These are phyloP conservation scores for Trametes polyzona DNA, from an alignment of 1,284 basidiomycete genomes.

Conservation along the genomic window DNA sequence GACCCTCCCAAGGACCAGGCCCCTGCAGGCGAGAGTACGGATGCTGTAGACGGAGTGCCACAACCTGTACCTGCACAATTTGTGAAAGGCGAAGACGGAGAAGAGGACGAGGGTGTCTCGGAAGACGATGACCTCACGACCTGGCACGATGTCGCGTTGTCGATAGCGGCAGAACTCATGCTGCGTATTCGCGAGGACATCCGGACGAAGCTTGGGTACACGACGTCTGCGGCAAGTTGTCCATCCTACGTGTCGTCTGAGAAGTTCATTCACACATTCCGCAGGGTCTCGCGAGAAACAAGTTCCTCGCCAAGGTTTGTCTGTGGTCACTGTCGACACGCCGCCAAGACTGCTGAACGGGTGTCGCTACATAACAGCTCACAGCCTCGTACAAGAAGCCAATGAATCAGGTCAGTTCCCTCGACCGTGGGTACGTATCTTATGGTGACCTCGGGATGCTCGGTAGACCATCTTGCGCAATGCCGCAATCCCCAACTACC, in stretches of 20 bases:
- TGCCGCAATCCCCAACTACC: conserved; percentile 81
- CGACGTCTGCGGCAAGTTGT: conserved; percentile 83
- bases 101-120: conserved; percentile 17
- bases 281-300: conserved; percentile 91
- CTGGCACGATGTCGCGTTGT: conserved; percentile 94
- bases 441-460: background rate
- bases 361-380: conserved; percentile 51
- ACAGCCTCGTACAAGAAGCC: conserved; percentile 91
- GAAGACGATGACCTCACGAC: conserved; percentile 48
- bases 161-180: conserved; percentile 90
- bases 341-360: background rate
- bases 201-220: conserved; percentile 81
- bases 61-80: conserved; percentile 21
- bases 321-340: background rate
- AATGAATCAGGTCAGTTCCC: conserved; percentile 69
- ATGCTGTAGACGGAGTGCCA: background rate
- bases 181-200: conserved; percentile 75
- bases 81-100: background rate
- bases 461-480: conserved; percentile 80
- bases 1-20: conserved; percentile 15
- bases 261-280: background rate
- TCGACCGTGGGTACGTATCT: background rate
- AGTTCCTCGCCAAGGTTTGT: conserved; percentile 90
- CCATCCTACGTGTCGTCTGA: background rate
- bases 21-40: background rate